phyloP scores from a whole-genome alignment of 306 rosid genomes.

The Leucaena leucocephala region DNA sequence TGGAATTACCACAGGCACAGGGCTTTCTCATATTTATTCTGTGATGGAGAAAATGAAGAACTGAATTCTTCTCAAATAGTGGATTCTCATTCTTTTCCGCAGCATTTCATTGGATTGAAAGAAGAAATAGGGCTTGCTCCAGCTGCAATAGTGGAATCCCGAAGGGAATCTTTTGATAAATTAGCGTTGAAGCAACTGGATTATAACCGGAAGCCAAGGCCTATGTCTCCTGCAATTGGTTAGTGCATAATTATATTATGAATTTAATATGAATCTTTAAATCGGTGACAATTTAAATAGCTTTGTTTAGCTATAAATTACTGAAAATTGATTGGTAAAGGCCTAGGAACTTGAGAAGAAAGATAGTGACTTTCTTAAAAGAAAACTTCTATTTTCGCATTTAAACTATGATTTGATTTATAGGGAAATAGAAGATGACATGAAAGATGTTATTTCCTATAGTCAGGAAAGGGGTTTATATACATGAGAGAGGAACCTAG shows the following conservation, averaged over 20 bases:
- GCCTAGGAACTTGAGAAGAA: no score
- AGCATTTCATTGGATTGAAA: slow-evolving; percentile 75
- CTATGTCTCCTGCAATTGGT: slow-evolving; percentile 74
- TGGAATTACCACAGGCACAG: slow-evolving; percentile 70
- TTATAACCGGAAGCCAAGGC: slow-evolving; percentile 65
- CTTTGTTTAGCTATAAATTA: not conserved
- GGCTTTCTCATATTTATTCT: slow-evolving; percentile 79
- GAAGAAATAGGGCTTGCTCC: slow-evolving; percentile 86
- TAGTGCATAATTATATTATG: slow-evolving; percentile 35
- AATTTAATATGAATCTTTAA: slow-evolving; percentile 6
- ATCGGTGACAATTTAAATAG: not conserved
- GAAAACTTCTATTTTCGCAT: no score
- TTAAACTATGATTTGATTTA: no score
- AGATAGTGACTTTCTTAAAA: no score
- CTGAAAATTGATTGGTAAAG: no score
- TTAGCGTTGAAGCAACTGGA: slow-evolving; percentile 72
- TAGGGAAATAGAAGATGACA: no score
- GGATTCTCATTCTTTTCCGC: slow-evolving; percentile 89
- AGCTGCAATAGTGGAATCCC: slow-evolving; percentile 75
- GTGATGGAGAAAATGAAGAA: slow-evolving; percentile 89
- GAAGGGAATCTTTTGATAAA: slow-evolving; percentile 67
- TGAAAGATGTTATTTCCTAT: no score
- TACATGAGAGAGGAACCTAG: no score
- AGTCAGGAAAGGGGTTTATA: no score
- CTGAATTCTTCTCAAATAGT: slow-evolving; percentile 79